Evolutionary conservation across 2,329 filamentous ascomycete species (phyloP), one percentile per base, ranked within the genome.

Genomic region (Penicillium fuscoglaucum): DNA sequence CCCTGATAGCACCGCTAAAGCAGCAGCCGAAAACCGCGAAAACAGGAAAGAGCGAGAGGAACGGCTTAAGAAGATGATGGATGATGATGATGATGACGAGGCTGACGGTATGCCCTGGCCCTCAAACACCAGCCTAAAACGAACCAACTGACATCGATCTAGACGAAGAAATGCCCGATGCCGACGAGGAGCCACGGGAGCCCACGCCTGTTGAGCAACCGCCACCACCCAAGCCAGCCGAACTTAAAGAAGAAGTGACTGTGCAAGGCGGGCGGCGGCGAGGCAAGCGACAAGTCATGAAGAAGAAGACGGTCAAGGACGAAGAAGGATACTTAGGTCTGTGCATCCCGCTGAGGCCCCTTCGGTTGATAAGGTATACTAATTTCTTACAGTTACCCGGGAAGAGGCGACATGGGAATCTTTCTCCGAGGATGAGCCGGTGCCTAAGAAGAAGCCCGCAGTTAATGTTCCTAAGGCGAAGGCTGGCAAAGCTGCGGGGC

Each of bases 351-450:
- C 17, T 37, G 12, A 28, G 43, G 10, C 24, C 39, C n/a, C 1
- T 44, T 35, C 8, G 19, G 39, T 41, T 13, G 35, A 21, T 28
- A 7, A 12, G 33, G 28, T 45, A 19, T 55, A 57, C 63, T 66
- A 46, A 68, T 45, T 17, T n/a, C 19, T 13, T 61, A 40, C 66
- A 95, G 93, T 96, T 33, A 96, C 92, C 2, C 89, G 88, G 64
- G 90, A 96, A 75, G 91, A 96, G 70, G 78, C 84, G 0, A 88
- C 83, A 0, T 97, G 93, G 93, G 93, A 97, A 73, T 93, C 90
- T 0, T 96, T 96, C 78, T 96, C 91, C 0, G 93, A 97, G 72
- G 92, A 96, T 63, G 92, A 96, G 64, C 84, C 87, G 24, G 72
- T 72, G 7, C 73, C 78, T 24, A 80, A 82, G 13, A 78, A 82